These are phyloP conservation scores for Talaromyces sp. DNA, from an alignment of 2,329 filamentous ascomycete species.

Conservation along the genomic window DNA sequence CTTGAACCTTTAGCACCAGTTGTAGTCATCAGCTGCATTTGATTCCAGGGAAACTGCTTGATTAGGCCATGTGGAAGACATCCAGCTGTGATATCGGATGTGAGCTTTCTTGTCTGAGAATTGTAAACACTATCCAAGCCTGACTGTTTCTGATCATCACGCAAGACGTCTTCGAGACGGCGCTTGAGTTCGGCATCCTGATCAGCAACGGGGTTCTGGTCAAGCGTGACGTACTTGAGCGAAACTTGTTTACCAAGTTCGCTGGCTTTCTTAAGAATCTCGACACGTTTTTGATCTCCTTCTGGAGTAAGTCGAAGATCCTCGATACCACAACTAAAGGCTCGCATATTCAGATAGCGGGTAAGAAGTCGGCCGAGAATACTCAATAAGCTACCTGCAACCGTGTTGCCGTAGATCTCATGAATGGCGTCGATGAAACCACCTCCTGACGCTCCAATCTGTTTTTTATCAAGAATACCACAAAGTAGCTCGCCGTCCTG, in stretches of 20 bases:
- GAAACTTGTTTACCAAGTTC: conserved; percentile 74
- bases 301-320: conserved; percentile 80
- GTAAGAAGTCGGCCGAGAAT: conserved; percentile 86
- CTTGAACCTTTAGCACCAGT: conserved; percentile 90
- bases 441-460: conserved; percentile 81
- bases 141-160: conserved; percentile 86
- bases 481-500: conserved; percentile 81
- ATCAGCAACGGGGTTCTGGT: conserved; percentile 58
- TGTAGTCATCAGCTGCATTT: conserved; percentile 98
- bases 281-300: conserved; percentile 68
- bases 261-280: conserved; percentile 64
- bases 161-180: conserved; percentile 81
- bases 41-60: conserved; percentile 92
- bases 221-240: conserved; percentile 80
- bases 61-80: conserved; percentile 79
- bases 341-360: conserved; percentile 84
- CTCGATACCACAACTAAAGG: conserved; percentile 96
- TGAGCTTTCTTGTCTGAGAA: conserved; percentile 63
- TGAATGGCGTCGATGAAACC: conserved; percentile 90
- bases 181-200: conserved; percentile 68
- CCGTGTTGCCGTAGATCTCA: conserved; percentile 83
- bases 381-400: conserved; percentile 83
- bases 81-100: conserved; percentile 69
- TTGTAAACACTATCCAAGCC: conserved; percentile 88
- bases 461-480: conserved; percentile 92